Base-by-base conservation (phyloP, 2,329 filamentous ascomycete genomes). In the Didymella glomerata region DNA sequence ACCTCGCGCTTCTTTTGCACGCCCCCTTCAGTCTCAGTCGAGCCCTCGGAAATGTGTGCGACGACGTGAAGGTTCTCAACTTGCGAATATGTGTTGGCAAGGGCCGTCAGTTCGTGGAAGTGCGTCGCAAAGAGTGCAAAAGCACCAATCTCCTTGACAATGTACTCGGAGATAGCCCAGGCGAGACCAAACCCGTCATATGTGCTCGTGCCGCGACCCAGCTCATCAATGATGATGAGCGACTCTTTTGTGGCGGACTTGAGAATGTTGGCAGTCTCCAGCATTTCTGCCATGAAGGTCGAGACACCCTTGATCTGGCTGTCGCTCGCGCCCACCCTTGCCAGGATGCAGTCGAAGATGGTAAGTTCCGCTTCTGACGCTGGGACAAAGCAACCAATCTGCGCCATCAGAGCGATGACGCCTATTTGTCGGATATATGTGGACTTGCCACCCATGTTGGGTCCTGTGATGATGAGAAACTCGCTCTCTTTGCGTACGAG, bases 201-300 rank as follows among this genome's bases (percentile, higher is more conserved):
- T 0, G 96, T 99, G 62, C 93, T 97, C 0, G 95, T 99, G 57
- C 95, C 95, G 61, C 95, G 92, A 48, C 95, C 95, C 2, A 99
- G 87, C 77, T 99, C 95, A 77, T 99, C 96, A 68, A 99, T 97
- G 77, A 99, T 98, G 79, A 99, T 98, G 52, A 99, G 85, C 4
- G 92, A 97, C 75, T 99, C 95, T 30, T 90, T 88, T 0, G 95
- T 99, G 2, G 95, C 95, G 0, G 92, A 96, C 80, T 98, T 98
- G 73, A 99, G 88, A 65, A 99, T 99, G 76, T 98, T 98, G 67
- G 95, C 93, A 1, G 95, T 99, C 77, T 99, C 95, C 22, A 99
- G 86, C 95, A 99, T 99, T 80, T 99, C 95, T 1, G 95, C 95
- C 96, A 99, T 99, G 78, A 99, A 99, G 0, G 95, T 99, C 3